Conservation (phyloP, 1,284 basidiomycete genomes). For the Ustanciosporium gigantosporum region DNA sequence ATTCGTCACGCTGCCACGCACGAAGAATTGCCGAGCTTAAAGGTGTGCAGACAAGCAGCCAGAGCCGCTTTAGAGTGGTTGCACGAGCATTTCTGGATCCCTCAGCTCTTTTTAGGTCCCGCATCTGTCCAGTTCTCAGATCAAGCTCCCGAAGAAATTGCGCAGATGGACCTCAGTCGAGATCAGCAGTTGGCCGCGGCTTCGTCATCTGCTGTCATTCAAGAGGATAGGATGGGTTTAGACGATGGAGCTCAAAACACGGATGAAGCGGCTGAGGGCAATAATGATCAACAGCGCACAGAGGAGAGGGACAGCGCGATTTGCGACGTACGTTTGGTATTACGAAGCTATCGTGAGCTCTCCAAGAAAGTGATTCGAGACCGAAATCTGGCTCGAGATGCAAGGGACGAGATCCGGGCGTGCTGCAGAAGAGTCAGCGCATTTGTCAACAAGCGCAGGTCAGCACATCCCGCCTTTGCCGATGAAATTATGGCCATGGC, state of each 20-base stretch:
- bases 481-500: constrained; percentile 11
- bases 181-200: background rate
- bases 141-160: background rate
- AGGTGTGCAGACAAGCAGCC: constrained; percentile 76
- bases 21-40: constrained; percentile 86
- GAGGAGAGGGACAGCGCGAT: constrained; percentile 18
- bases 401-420: constrained; percentile 17
- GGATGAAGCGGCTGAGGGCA: background rate
- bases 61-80: constrained; percentile 60
- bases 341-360: constrained; percentile 43
- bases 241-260: background rate
- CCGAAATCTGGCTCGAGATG: constrained; percentile 28
- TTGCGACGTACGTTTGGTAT: constrained; percentile 9
- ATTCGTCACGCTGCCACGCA: constrained; percentile 92
- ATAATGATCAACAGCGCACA: constrained; percentile 5
- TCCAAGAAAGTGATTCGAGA: constrained; percentile 42
- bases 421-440: constrained; percentile 24
- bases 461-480: constrained; percentile 9
- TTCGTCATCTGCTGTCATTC: background rate
- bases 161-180: background rate
- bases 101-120: constrained; percentile 26
- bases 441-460: constrained; percentile 12
- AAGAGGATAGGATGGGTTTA: too few relatives aligned
- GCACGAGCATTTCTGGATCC: constrained; percentile 43
- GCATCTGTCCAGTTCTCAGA: background rate